phyloP scores from a whole-genome alignment of 2,329 filamentous ascomycete genomes.

The Penicillium sp. region DNA sequence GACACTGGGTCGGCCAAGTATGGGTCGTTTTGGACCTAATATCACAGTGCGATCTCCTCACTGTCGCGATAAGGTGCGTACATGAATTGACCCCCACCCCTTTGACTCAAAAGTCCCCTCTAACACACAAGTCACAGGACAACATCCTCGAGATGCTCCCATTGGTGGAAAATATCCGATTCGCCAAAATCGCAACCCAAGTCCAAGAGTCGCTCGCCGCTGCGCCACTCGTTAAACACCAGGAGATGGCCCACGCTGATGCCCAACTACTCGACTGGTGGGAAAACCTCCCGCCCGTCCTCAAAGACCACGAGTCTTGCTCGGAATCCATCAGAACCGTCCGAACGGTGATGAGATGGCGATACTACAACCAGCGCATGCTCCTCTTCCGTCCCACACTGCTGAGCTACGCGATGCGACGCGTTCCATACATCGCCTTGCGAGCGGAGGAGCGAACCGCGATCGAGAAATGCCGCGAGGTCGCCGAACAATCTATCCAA shows the following conservation, averaged over 20 bases:
- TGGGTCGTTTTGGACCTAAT: slow-evolving; percentile 70
- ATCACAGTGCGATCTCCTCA: slow-evolving; percentile 70
- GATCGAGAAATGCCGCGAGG: slow-evolving; percentile 70
- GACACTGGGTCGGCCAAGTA: slow-evolving; percentile 72
- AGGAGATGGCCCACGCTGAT: slow-evolving; percentile 71
- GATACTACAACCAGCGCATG: slow-evolving; percentile 78
- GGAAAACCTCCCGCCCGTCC: slow-evolving; percentile 69
- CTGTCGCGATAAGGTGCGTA: slow-evolving; percentile 48
- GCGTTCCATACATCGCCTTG: slow-evolving; percentile 58
- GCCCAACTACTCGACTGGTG: slow-evolving; percentile 74
- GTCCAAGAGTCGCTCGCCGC: slow-evolving; percentile 78
- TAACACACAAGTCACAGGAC: slow-evolving; percentile 44
- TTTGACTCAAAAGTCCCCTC: slow-evolving; percentile 36
- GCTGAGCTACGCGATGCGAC: slow-evolving; percentile 65
- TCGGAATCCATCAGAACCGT: slow-evolving; percentile 73
- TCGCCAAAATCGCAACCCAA: slow-evolving; percentile 78
- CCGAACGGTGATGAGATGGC: slow-evolving; percentile 79
- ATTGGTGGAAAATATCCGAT: slow-evolving; percentile 76
- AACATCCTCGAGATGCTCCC: slow-evolving; percentile 72
- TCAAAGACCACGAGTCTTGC: slow-evolving; percentile 69
- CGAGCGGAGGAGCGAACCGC: slow-evolving; percentile 69
- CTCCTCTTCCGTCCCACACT: slow-evolving; percentile 76
- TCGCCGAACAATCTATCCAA: slow-evolving; percentile 73
- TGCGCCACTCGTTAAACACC: slow-evolving; percentile 68
- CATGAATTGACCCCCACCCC: slow-evolving; percentile 32